Evolutionary conservation across 148 eudicot species (phyloP).

Genomic region (Silene uniflora): DNA sequence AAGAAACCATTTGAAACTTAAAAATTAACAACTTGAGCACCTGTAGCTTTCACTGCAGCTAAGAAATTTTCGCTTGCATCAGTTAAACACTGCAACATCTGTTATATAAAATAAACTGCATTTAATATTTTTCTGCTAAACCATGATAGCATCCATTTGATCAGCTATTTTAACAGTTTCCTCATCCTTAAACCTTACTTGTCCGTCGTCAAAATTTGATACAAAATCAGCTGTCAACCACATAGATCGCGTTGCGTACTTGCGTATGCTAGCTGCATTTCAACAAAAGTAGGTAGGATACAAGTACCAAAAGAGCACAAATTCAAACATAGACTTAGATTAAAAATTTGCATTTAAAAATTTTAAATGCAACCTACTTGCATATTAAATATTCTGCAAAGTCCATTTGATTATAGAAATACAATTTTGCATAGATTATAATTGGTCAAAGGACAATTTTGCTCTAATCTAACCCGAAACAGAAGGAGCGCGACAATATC

Average conservation of each 20-base stretch:
- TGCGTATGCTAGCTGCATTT: background rate
- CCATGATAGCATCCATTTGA: constrained; percentile 2
- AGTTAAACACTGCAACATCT: background rate
- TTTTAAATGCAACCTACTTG: background rate
- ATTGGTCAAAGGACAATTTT: background rate
- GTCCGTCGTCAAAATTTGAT: background rate
- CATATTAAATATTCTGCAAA: background rate
- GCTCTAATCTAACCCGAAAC: background rate
- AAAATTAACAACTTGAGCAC: constrained; percentile 2
- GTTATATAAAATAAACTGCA: background rate
- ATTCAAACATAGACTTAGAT: too few species aligned
- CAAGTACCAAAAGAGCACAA: too few species aligned
- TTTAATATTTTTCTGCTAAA: background rate
- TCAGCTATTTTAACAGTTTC: background rate
- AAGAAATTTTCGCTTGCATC: constrained; percentile 6
- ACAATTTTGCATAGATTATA: background rate
- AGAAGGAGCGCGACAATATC: background rate
- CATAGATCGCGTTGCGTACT: background rate
- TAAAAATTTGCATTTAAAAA: background rate
- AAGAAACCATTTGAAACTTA: background rate
- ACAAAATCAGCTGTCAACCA: constrained; percentile 12
- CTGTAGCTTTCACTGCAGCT: constrained; percentile 10
- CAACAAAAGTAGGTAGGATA: too few species aligned
- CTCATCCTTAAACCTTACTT: background rate
- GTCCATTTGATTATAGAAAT: background rate